phyloP scores from a whole-genome alignment of 805 yeast species.

The Pichia cephalocereana region DNA sequence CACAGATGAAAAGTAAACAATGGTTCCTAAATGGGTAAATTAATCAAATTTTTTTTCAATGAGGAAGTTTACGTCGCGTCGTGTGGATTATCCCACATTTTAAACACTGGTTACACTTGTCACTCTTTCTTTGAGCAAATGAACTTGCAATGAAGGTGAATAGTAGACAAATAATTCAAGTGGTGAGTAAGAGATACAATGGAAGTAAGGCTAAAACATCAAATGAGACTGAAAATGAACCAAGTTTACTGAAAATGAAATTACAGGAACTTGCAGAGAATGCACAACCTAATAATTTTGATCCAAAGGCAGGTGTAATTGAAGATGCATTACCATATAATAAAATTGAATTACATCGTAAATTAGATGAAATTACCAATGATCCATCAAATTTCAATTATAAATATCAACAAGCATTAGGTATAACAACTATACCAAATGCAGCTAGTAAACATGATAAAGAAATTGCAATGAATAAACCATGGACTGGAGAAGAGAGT shows the following conservation, averaged over 20 bases:
- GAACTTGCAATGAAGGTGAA: too few relatives aligned
- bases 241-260: constrained; percentile 26
- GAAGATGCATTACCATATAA: constrained; percentile 20
- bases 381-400: constrained; percentile 25
- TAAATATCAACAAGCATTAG: constrained; percentile 32
- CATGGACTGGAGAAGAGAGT: constrained; percentile 54
- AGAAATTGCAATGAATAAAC: constrained; percentile 40
- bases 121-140: too few relatives aligned
- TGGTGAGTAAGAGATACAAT: background rate
- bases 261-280: constrained; percentile 35
- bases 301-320: constrained; percentile 26
- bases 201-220: background rate
- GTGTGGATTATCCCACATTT: too few relatives aligned
- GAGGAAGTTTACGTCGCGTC: too few relatives aligned
- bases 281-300: constrained; percentile 28
- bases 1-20: background rate
- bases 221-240: background rate
- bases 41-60: background rate
- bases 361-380: constrained; percentile 23
- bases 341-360: constrained; percentile 13
- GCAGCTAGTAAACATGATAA: constrained; percentile 35
- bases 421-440: constrained; percentile 32
- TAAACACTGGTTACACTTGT: too few relatives aligned
- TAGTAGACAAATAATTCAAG: too few relatives aligned
- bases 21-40: background rate